Evolutionary conservation across 768 basidiomycete genomes (phyloP).

Genomic region (Cystobasidiopsis lactophilus): DNA sequence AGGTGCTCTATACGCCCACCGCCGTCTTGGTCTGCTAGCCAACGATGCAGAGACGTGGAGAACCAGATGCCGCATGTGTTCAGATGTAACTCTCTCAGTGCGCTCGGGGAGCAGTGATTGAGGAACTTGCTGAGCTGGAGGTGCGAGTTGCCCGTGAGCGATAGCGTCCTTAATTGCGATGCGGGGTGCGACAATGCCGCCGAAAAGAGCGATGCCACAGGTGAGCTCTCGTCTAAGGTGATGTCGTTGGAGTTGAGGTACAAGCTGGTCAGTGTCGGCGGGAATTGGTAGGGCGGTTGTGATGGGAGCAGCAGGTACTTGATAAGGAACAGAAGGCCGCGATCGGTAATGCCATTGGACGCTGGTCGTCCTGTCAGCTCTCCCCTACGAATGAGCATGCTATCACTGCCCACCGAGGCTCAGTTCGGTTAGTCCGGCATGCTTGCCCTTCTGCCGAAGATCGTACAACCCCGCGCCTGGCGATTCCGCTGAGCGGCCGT

Average conservation of each 20-base stretch:
- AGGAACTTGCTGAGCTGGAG: slow-evolving; percentile 3
- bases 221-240: not conserved
- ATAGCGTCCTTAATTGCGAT: slow-evolving; percentile 1
- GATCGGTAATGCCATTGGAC: slow-evolving; percentile 8
- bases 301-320: slow-evolving; percentile 7
- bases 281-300: slow-evolving; percentile 1
- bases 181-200: slow-evolving; percentile 7
- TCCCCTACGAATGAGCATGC: too few relatives aligned
- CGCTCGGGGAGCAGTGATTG: slow-evolving; percentile 2
- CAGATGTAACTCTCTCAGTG: slow-evolving; percentile 3
- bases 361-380: not conserved
- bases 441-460: too few relatives aligned
- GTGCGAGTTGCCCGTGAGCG: not conserved
- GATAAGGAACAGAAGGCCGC: slow-evolving; percentile 7
- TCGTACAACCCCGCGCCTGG: too few relatives aligned
- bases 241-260: slow-evolving; percentile 5
- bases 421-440: too few relatives aligned
- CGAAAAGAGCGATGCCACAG: slow-evolving; percentile 2
- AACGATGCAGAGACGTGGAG: not conserved
- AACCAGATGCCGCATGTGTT: slow-evolving; percentile 4
- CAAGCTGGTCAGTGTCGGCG: slow-evolving; percentile 5
- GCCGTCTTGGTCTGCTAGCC: slow-evolving; percentile 2
- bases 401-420: too few relatives aligned
- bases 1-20: slow-evolving; percentile 5
- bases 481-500: too few relatives aligned